Evolutionary conservation across 2,329 filamentous ascomycete species (phyloP).

Genomic region (Daldinia sp.): DNA sequence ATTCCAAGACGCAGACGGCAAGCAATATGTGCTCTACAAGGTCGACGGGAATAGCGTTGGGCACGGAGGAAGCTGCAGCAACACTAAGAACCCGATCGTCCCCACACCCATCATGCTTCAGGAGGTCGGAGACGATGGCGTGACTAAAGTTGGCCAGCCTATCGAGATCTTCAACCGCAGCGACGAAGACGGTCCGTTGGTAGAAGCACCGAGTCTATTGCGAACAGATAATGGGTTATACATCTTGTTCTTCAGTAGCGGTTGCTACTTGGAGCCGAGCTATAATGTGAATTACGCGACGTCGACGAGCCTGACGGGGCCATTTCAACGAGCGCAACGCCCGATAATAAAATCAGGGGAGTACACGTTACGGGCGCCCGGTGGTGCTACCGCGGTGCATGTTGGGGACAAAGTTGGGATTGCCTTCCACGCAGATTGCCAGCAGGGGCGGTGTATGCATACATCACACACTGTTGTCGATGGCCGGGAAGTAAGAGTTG

Average conservation of each 20-base stretch:
- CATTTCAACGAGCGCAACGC: constrained; percentile 52
- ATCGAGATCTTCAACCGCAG: constrained; percentile 61
- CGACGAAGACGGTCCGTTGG: constrained; percentile 63
- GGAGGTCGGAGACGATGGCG: constrained; percentile 62
- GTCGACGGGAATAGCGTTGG: constrained; percentile 71
- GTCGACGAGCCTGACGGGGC: constrained; percentile 54
- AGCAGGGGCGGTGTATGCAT: constrained; percentile 54
- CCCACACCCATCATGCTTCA: constrained; percentile 70
- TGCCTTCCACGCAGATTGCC: constrained; percentile 56
- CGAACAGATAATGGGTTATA: constrained; percentile 62
- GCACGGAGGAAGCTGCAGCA: constrained; percentile 59
- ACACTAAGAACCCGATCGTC: constrained; percentile 56
- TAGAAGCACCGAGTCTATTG: constrained; percentile 71
- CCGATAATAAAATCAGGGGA: constrained; percentile 55
- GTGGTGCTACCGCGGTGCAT: constrained; percentile 55
- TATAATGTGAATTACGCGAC: constrained; percentile 74
- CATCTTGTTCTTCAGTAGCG: constrained; percentile 71
- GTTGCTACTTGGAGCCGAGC: constrained; percentile 65
- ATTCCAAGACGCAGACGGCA: constrained; percentile 67
- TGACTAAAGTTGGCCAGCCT: constrained; percentile 64
- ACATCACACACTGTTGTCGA: constrained; percentile 46
- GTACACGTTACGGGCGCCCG: constrained; percentile 56
- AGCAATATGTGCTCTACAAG: constrained; percentile 73
- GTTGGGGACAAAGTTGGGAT: constrained; percentile 47
- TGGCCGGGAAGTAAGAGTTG: constrained; percentile 44